A percentile compares a stretch with the other conserved stretches of the same genome.
These are phyloP conservation scores for Calonectria hongkongensis DNA, from an alignment of 2,329 filamentous ascomycete genomes.

Conservation along the genomic window DNA sequence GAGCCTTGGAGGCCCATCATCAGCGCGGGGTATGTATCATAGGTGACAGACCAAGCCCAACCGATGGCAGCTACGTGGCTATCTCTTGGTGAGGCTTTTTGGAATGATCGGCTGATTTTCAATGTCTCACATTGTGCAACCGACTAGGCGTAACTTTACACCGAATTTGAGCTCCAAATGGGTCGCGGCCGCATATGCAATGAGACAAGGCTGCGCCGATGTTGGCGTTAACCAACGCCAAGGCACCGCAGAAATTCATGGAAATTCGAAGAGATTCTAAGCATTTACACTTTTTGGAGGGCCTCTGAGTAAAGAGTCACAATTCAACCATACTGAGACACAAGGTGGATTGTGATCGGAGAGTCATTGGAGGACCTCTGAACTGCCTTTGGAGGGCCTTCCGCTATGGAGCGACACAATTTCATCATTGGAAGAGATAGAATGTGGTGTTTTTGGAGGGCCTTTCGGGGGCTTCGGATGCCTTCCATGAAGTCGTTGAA, in stretches of 20 bases:
- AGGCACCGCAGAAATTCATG: neutral
- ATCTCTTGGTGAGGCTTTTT: conserved; percentile 32
- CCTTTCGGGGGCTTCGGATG: neutral
- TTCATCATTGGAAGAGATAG: neutral
- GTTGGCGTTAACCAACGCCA: conserved; percentile 30
- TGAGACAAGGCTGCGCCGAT: conserved; percentile 40
- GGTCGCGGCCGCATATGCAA: conserved; percentile 43
- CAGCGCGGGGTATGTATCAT: conserved; percentile 18
- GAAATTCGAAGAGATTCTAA: neutral
- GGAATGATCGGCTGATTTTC: conserved; percentile 27
- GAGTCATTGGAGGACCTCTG: neutral
- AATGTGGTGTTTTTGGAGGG: conserved; percentile 38
- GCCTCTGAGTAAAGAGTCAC: neutral
- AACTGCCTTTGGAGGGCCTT: neutral
- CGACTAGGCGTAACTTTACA: neutral
- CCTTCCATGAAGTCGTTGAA: no score
- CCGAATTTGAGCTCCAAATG: conserved; percentile 21
- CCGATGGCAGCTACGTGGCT: conserved; percentile 24
- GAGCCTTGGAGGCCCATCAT: conserved; percentile 51
- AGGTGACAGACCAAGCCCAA: conserved; percentile 16
- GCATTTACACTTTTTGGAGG: conserved; percentile 11
- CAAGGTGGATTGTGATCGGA: conserved; percentile 39
- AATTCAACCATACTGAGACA: neutral
- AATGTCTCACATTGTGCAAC: conserved; percentile 14
- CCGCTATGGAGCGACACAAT: neutral